Evolutionary conservation across 345 rosid genomes (phyloP), one percentile per base, ranked within the genome.

Genomic region (Brassica cretica): DNA sequence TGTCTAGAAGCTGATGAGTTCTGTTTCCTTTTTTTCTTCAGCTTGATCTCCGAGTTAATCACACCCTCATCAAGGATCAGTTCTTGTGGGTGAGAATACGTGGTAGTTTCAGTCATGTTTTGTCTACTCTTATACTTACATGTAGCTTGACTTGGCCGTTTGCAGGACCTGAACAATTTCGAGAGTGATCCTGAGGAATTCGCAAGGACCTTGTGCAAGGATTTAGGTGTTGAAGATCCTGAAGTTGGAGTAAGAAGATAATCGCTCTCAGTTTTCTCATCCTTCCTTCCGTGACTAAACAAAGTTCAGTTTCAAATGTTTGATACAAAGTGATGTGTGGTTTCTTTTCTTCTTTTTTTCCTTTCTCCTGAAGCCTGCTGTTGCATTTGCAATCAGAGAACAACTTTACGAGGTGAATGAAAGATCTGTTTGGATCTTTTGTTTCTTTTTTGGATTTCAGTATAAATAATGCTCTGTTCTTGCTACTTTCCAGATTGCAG

Each of bases 1-100:
- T 8, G 63, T 21, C 3, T 33, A 6, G 6, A 32, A 51, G 30
- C 80, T 39, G 68, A 33, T 53, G 10, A 68, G 37, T 15, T 74
- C 18, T 70, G 24, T 82, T 64, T 71, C 49, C 3, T 8, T 35
- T 58, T 79, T 72, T 73, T 68, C 81, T 68, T 66, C 94, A 95
- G 99, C 97, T 95, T 81, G 98, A 95, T 86, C 91, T 95, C 82
- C 90, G 97, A 71, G 96, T 95, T 49, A 95, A 93, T 83, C 89
- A 89, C 70, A 91, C 92, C 60, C 93, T 95, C 53, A 88, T 95
- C 82, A 93, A 83, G 82, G 99, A 95, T 80, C 97, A 90, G 33
- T 93, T 95, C 76, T 84, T 95, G 81, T 95, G 98, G 98, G 98
- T 93, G 82, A 83, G 89, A 53, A 18, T 62, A 32, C 71, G 24